Evolutionary conservation across 2,329 filamentous ascomycete species (phyloP).

Genomic region (Didymella arachidicola): DNA sequence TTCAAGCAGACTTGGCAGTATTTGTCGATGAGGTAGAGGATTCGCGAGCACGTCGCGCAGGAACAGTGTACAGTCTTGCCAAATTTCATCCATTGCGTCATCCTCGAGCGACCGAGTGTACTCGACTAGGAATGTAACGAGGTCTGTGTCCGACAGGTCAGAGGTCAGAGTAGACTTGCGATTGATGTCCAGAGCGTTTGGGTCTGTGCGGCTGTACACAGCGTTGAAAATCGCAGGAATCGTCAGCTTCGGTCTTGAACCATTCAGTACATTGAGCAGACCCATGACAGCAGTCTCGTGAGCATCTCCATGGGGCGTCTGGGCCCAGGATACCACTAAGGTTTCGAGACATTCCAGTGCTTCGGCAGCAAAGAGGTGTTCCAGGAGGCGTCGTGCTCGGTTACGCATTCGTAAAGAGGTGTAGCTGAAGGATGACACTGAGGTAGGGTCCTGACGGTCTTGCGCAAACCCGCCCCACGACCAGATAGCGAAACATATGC

Average conservation of each 20-base stretch:
- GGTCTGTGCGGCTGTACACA: conserved; percentile 93
- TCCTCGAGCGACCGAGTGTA: conserved; percentile 92
- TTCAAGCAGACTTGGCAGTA: conserved; percentile 82
- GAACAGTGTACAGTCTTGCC: conserved; percentile 92
- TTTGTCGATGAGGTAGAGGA: conserved; percentile 92
- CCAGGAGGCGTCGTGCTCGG: conserved; percentile 82
- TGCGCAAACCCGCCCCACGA: conserved; percentile 79
- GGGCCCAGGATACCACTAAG: conserved; percentile 82
- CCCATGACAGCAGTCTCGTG: conserved; percentile 76
- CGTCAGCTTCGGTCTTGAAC: conserved; percentile 87
- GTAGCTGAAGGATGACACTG: conserved; percentile 84
- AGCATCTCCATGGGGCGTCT: conserved; percentile 57
- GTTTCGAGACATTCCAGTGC: conserved; percentile 94
- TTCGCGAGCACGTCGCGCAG: conserved; percentile 89
- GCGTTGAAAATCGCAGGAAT: conserved; percentile 95
- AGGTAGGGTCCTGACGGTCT: conserved; percentile 70
- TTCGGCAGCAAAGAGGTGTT: conserved; percentile 92
- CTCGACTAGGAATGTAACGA: conserved; percentile 88
- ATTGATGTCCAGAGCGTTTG: conserved; percentile 75
- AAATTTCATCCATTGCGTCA: conserved; percentile 98
- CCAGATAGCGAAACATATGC: conserved; percentile 94
- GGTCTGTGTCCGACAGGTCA: conserved; percentile 79
- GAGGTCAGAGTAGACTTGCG: conserved; percentile 90
- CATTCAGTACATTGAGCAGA: conserved; percentile 88
- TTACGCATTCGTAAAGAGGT: conserved; percentile 92